Evolutionary conservation across 805 yeast species (phyloP), one percentile per base, ranked within the genome.

Genomic region (Starmerella tilneyi): DNA sequence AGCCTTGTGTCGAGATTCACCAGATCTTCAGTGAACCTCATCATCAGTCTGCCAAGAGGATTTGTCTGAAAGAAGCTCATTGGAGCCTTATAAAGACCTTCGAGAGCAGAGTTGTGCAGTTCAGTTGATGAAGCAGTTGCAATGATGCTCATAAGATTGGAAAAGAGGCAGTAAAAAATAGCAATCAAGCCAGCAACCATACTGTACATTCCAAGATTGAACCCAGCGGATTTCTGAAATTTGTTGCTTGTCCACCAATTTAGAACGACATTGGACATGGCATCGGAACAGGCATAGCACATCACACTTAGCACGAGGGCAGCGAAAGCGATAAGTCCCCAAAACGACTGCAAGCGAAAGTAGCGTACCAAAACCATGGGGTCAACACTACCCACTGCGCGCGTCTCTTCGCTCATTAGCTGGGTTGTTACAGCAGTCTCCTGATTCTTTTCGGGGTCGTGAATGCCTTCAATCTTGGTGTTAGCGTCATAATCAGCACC

Each of bases 21-120:
- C 0, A 89, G 79, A 62, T 84, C 94, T 55, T 84, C 82, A 4
- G 94, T 83, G 61, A 84, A 84, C 53, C 94, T 69, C 62, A 82
- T 84, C 60, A 85, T 47, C 5, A 47, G 9, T n/a, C 50, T 23
- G 1, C 95, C 94, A 69, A 82, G 72, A 16, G 95, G 95, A 0
- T 92, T 81, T 9, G 83, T 76, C 57, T 85, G 94, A 64, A 84
- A 71, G 59, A 74, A 85, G 0, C 78, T 63, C 86, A 83, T 81
- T 37, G 94, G 94, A 2, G 89, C 76, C 49, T 76, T 77, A 46
- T 85, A 64, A 13, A 85, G 67, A 28, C 68, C 71, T 34, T 67
- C 59, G 43, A 78, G 67, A 0, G 94, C 86, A 41, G 55, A 54
- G 32, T 78, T 64, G 57, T 84, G 84, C 57, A 85, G 65, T 12